phyloP scores from a whole-genome alignment of 495 filamentous ascomycete genomes.

The Talaromyces liani region DNA sequence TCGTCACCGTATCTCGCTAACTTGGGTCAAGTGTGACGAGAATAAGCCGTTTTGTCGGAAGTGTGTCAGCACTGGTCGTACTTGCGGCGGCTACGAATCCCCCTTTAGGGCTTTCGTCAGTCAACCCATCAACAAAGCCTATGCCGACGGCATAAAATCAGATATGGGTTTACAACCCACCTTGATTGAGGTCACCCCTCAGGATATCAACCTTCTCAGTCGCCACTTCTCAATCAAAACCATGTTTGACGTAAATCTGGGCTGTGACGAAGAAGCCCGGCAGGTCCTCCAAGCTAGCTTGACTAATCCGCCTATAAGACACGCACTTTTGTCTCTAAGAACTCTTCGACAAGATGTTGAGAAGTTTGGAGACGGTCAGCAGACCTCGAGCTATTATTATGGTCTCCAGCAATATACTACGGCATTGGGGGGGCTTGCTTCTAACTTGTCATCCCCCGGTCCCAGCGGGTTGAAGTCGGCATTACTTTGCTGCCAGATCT shows the following conservation, averaged over 20 bases:
- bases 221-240: slow-evolving; percentile 23
- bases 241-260: slow-evolving; percentile 17
- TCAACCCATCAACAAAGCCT: slow-evolving; percentile 13
- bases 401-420: slow-evolving; percentile 23
- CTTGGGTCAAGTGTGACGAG: slow-evolving; percentile 52
- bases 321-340: slow-evolving; percentile 58
- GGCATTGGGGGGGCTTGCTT: slow-evolving; percentile 9
- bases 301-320: slow-evolving; percentile 53
- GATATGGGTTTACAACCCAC: slow-evolving; percentile 16
- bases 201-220: slow-evolving; percentile 24
- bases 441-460: slow-evolving; percentile 9
- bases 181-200: slow-evolving; percentile 10
- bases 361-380: slow-evolving; percentile 16
- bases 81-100: slow-evolving; percentile 49
- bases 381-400: slow-evolving; percentile 30
- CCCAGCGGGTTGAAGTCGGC: slow-evolving; percentile 9
- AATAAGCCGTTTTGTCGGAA: slow-evolving; percentile 42
- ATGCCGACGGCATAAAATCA: slow-evolving; percentile 26
- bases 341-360: slow-evolving; percentile 53
- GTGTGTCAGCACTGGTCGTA: slow-evolving; percentile 47
- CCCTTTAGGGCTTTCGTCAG: slow-evolving; percentile 22
- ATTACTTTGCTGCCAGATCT: slow-evolving; percentile 13
- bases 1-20: slow-evolving; percentile 15
- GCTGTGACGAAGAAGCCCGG: slow-evolving; percentile 18
- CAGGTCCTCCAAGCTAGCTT: slow-evolving; percentile 48